Evolutionary conservation across 2,329 filamentous ascomycete genomes (phyloP).

Genomic region (Corniculantispora saksenae): DNA sequence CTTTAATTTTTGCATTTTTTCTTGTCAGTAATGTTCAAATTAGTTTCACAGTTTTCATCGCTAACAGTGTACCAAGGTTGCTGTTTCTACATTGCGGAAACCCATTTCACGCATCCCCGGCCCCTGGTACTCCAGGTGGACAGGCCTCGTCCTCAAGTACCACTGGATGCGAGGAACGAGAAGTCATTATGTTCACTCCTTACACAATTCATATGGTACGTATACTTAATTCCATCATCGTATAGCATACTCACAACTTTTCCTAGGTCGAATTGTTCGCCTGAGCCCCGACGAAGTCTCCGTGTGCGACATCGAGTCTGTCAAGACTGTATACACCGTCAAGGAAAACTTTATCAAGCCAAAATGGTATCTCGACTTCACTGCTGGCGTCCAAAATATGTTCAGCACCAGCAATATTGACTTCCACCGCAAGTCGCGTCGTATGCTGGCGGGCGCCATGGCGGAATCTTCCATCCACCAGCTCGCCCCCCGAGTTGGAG

Average conservation of each 20-base stretch:
- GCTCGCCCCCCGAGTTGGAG: conserved; percentile 8
- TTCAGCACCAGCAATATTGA: conserved; percentile 7
- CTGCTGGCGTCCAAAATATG: neutral
- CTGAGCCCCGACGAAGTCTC: conserved; percentile 12
- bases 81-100: neutral
- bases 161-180: conserved; percentile 12
- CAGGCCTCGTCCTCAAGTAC: conserved; percentile 5
- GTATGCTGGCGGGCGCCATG: conserved; percentile 7
- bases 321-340: conserved; percentile 12
- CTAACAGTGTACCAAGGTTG: neutral
- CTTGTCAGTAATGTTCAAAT: neutral
- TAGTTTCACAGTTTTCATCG: too few relatives aligned
- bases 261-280: conserved; percentile 14
- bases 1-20: neutral
- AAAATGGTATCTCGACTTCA: conserved; percentile 7
- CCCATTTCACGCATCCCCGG: conserved; percentile 12
- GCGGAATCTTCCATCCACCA: conserved; percentile 8
- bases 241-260: neutral
- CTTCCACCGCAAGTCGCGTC: conserved; percentile 12
- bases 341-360: conserved; percentile 18
- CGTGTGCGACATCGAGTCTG: conserved; percentile 1
- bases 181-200: neutral
- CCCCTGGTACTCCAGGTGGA: conserved; percentile 13
- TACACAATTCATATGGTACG: conserved; percentile 17
- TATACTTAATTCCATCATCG: neutral